Evolutionary conservation across 108 stramenopile species (phyloP).

Genomic region (Nannochloropsis salina): DNA sequence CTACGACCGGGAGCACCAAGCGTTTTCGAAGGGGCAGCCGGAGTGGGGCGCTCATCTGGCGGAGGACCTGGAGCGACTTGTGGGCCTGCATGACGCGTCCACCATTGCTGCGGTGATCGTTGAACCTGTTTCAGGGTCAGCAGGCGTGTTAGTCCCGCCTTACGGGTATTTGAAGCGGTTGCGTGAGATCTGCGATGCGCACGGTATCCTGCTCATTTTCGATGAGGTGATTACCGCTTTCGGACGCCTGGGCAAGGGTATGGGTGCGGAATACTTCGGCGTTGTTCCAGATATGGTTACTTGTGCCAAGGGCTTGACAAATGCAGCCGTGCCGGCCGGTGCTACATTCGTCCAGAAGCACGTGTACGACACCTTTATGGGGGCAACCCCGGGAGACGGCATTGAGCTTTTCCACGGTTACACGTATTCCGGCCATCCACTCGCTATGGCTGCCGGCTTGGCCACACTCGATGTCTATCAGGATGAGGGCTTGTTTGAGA

Average conservation of each 20-base stretch:
- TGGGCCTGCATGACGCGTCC: slow-evolving; percentile 23
- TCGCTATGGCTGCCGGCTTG: slow-evolving; percentile 30
- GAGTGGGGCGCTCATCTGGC: slow-evolving; percentile 30
- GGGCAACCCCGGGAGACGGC: neutral
- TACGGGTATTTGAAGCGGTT: slow-evolving; percentile 29
- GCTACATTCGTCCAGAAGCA: slow-evolving; percentile 23
- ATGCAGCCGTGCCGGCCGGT: slow-evolving; percentile 26
- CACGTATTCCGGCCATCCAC: slow-evolving; percentile 28
- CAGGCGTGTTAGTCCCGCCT: slow-evolving; percentile 28
- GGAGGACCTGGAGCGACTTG: slow-evolving; percentile 24
- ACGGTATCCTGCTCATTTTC: slow-evolving; percentile 28
- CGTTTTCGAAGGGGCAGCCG: slow-evolving; percentile 25
- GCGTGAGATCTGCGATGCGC: slow-evolving; percentile 30
- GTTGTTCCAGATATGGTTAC: slow-evolving; percentile 29
- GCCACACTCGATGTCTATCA: slow-evolving; percentile 26
- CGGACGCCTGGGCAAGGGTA: slow-evolving; percentile 24
- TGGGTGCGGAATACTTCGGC: slow-evolving; percentile 22
- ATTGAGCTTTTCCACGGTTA: slow-evolving; percentile 37
- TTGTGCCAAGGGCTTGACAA: slow-evolving; percentile 34
- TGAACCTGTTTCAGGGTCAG: slow-evolving; percentile 28
- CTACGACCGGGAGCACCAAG: slow-evolving; percentile 8
- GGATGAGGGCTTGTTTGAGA: slow-evolving; percentile 23
- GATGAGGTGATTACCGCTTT: slow-evolving; percentile 42
- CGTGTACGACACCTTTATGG: slow-evolving; percentile 25
- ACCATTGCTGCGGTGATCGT: slow-evolving; percentile 29